Evolutionary conservation across 345 rosid genomes (phyloP).

Genomic region (Populus alba): DNA sequence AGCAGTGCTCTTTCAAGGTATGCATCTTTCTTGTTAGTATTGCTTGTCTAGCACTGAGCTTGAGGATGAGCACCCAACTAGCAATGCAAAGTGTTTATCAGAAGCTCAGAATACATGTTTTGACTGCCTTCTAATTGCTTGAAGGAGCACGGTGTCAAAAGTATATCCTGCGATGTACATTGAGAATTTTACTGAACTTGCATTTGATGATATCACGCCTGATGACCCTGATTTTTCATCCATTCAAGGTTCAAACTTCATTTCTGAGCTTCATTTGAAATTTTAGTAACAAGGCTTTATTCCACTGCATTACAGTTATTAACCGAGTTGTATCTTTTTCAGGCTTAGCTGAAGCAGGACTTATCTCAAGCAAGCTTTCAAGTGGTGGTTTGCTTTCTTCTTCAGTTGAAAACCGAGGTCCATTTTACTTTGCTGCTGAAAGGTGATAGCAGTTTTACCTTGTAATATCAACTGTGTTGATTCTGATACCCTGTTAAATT

Average conservation of each 20-base stretch:
- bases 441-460: constrained; percentile 40
- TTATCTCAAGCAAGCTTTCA: constrained; percentile 89
- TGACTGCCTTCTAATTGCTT: constrained; percentile 26
- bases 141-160: constrained; percentile 71
- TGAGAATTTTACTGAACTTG: constrained; percentile 85
- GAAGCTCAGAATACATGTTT: constrained; percentile 5
- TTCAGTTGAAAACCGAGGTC: constrained; percentile 37
- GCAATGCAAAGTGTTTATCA: not conserved
- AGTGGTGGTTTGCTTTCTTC: constrained; percentile 50
- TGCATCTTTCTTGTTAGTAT: constrained; percentile 16
- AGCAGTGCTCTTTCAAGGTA: constrained; percentile 85
- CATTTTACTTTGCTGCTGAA: constrained; percentile 64
- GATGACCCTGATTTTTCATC: constrained; percentile 87
- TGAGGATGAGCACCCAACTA: constrained; percentile 19
- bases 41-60: constrained; percentile 13
- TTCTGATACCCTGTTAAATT: not conserved
- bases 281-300: not conserved
- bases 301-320: constrained; percentile 13
- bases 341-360: constrained; percentile 99
- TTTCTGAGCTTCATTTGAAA: not conserved
- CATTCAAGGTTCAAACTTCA: constrained; percentile 74
- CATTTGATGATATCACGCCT: constrained; percentile 80
- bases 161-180: constrained; percentile 95
- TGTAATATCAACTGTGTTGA: constrained; percentile 2
- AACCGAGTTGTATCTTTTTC: constrained; percentile 30